Percentiles rank a stretch among this genome's conserved stretches.
Conservation (phyloP, 176 grass and related monocot genomes). For the Alopecurus myosuroides region DNA sequence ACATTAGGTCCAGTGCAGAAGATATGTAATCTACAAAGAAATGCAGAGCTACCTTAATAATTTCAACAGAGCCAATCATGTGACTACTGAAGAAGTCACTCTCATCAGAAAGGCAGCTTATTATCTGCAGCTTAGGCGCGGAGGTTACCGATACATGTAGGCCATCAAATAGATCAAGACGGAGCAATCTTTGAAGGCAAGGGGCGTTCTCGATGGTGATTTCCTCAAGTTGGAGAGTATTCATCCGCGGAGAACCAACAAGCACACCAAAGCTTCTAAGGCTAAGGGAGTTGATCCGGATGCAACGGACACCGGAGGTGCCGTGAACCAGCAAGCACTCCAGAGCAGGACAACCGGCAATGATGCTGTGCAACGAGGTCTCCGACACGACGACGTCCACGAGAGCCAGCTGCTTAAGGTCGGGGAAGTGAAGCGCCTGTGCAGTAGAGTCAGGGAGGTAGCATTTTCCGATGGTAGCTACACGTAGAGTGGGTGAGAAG, state of each 20-base stretch:
- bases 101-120: not conserved
- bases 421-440: not conserved
- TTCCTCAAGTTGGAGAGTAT: not conserved
- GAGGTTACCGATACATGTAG: not conserved
- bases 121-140: not conserved
- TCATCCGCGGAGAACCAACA: not conserved
- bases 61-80: not conserved
- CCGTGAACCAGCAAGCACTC: not conserved
- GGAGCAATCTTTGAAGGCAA: not conserved
- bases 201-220: not conserved
- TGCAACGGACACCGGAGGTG: not conserved
- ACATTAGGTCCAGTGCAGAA: not conserved
- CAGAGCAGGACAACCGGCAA: not conserved
- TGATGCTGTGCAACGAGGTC: not conserved
- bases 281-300: not conserved
- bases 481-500: not conserved
- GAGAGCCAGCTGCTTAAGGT: not conserved
- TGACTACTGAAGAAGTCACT: not conserved
- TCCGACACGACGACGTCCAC: not conserved
- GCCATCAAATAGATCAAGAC: not conserved
- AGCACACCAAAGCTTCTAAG: not conserved
- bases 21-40: not conserved
- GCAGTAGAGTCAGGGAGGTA: not conserved
- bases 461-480: not conserved
- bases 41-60: not conserved